Conservation (phyloP, 805 yeast genomes). For the Candida succiphila region DNA sequence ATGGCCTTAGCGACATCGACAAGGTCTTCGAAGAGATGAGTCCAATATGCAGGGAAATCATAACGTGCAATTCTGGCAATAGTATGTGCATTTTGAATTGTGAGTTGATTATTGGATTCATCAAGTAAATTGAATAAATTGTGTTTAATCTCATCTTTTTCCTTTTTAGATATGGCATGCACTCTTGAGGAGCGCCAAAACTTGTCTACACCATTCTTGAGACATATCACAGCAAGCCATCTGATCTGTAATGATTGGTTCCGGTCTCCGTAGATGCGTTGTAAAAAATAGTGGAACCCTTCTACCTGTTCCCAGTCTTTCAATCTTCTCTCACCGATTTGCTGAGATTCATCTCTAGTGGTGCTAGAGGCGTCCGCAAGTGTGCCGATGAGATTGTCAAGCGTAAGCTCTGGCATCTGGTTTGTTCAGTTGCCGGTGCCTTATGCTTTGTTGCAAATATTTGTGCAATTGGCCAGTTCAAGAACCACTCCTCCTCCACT, state of each 20-base stretch:
- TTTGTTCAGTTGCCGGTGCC: no score
- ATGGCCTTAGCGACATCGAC: conserved; percentile 39
- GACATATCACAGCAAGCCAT: conserved; percentile 81
- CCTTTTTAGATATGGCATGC: conserved; percentile 47
- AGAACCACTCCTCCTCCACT: no score
- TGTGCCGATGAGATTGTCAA: conserved; percentile 22
- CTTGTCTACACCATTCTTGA: conserved; percentile 80
- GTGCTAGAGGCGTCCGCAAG: conserved; percentile 41
- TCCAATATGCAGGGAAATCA: conserved; percentile 89
- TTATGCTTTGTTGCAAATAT: no score
- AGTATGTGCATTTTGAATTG: conserved; percentile 80
- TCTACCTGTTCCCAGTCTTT: conserved; percentile 58
- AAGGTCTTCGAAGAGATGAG: conserved; percentile 65
- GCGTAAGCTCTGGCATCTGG: conserved; percentile 12
- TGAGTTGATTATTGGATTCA: conserved; percentile 65
- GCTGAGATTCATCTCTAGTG: conserved; percentile 42
- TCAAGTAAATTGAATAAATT: conserved; percentile 46
- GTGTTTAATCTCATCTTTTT: conserved; percentile 52
- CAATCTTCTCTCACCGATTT: conserved; percentile 59
- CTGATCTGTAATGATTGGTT: conserved; percentile 55
- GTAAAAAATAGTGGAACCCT: conserved; percentile 21
- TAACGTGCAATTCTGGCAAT: conserved; percentile 67
- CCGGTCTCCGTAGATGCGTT: conserved; percentile 49
- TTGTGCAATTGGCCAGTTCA: no score
- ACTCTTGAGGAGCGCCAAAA: conserved; percentile 71